Evolutionary conservation across 306 rosid genomes (phyloP), one percentile per base, ranked within the genome.

Genomic region (Astragalus glycyphyllos): DNA sequence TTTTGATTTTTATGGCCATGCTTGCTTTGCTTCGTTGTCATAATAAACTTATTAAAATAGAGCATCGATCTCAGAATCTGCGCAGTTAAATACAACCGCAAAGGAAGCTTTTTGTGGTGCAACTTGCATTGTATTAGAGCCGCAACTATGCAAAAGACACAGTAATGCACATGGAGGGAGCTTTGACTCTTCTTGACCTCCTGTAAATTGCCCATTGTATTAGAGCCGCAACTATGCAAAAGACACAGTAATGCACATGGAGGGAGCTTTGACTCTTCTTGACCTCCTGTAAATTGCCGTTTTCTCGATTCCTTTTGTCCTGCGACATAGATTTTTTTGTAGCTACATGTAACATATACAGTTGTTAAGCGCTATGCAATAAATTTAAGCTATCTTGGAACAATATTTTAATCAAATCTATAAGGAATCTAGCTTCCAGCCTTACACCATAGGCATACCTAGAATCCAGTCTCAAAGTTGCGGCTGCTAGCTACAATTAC

Each of bases 101-200:
- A 31, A 13, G n/a, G 58, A 77, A 77, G 57, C 23, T 11, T 60
- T 60, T 41, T 34, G 67, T 62, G 11, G 31, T 50, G 55, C 72
- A 68, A 72, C 5, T 79, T 79, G 71, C 59, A 41, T 2, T 32
- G 74, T 16, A 59, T 78, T 47, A 31, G 3, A 35, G 61, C 70
- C 57, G 34, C 75, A 48, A 26, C 47, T 38, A 49, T 48, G 48
- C 6, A 63, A 63, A 17, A 53, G 51, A 45, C 1, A 5, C 15
- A 34, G 58, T 4, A 20, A 38, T 7, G 85, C 85, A 77, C 80
- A 73, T 81, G 82, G 82, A 29, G 58, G 53, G 63, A 66, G 26
- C 17, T 63, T 55, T 69, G 58, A 62, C 79, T 42, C 49, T 57
- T 58, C 40, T 64, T 53, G 8, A 13, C 51, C 47, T 69, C 29